Conservation (phyloP, 176 grass and related monocot species). For the Zoysia japonica region DNA sequence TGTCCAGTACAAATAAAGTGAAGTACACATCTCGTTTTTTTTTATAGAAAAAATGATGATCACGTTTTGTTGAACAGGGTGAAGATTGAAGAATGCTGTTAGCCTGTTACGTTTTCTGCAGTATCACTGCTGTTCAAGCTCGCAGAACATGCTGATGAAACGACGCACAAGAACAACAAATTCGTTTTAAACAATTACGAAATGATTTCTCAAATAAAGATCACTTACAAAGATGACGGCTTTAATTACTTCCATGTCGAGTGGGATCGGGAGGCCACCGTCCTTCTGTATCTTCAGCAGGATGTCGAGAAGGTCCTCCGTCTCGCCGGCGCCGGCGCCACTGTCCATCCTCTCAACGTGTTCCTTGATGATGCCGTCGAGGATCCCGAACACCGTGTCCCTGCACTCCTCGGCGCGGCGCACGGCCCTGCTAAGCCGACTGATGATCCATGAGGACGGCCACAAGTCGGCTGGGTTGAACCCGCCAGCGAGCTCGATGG, state of each 20-base stretch:
- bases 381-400: conserved; percentile 41
- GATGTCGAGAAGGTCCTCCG: conserved; percentile 54
- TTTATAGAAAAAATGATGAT: too few relatives aligned
- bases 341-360: conserved; percentile 31
- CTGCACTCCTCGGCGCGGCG: conserved; percentile 33
- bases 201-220: background rate
- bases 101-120: too few relatives aligned
- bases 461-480: conserved; percentile 65
- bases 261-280: conserved; percentile 35
- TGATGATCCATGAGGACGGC: conserved; percentile 49
- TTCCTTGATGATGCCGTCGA: conserved; percentile 57
- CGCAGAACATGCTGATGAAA: too few relatives aligned
- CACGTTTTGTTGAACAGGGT: too few relatives aligned
- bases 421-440: conserved; percentile 28
- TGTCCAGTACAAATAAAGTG: too few relatives aligned
- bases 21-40: too few relatives aligned
- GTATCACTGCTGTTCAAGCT: too few relatives aligned
- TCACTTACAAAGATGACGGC: conserved; percentile 54
- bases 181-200: too few relatives aligned
- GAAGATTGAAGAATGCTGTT: too few relatives aligned
- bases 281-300: conserved; percentile 54
- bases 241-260: conserved; percentile 49
- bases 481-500: conserved; percentile 8
- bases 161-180: too few relatives aligned
- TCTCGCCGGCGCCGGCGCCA: background rate